Evolutionary conservation across 179 eudicot species (phyloP).

Genomic region (Silene coronaria): DNA sequence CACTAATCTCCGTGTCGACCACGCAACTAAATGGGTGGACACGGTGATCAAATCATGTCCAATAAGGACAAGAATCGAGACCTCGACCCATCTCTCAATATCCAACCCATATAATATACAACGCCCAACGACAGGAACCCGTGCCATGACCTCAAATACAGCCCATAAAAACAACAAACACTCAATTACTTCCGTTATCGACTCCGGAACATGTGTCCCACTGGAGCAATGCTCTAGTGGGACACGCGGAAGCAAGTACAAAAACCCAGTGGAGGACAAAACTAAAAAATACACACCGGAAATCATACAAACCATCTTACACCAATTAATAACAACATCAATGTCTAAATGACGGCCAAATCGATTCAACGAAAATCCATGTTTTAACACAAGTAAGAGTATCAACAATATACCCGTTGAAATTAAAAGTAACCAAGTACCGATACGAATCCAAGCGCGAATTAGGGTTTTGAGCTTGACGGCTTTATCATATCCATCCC

Average conservation of each 20-base stretch:
- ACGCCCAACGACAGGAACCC: neutral
- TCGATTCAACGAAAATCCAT: neutral
- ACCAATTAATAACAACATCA: neutral
- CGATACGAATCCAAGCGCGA: neutral
- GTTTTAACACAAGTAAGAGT: neutral
- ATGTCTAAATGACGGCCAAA: neutral
- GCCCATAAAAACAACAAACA: slow-evolving; percentile 1
- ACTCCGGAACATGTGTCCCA: slow-evolving; percentile 8
- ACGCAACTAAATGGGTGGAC: slow-evolving; percentile 5
- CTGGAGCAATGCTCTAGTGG: neutral
- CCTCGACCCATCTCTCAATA: slow-evolving; percentile 4
- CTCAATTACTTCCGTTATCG: slow-evolving; percentile 7
- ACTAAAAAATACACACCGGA: slow-evolving; percentile 7
- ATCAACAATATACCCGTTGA: neutral
- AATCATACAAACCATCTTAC: slow-evolving; percentile 4
- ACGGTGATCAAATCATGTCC: slow-evolving; percentile 8
- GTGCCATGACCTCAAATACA: neutral
- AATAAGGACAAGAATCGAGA: neutral
- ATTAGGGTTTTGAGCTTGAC: neutral
- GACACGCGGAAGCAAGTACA: neutral
- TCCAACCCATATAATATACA: neutral
- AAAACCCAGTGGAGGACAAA: neutral
- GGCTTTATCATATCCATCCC: slow-evolving; percentile 4
- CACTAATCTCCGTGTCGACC: neutral
- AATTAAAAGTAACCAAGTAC: neutral